Evolutionary conservation across 2,329 filamentous ascomycete genomes (phyloP), one percentile per base, ranked within the genome.

Genomic region (Juglanconis sp.): DNA sequence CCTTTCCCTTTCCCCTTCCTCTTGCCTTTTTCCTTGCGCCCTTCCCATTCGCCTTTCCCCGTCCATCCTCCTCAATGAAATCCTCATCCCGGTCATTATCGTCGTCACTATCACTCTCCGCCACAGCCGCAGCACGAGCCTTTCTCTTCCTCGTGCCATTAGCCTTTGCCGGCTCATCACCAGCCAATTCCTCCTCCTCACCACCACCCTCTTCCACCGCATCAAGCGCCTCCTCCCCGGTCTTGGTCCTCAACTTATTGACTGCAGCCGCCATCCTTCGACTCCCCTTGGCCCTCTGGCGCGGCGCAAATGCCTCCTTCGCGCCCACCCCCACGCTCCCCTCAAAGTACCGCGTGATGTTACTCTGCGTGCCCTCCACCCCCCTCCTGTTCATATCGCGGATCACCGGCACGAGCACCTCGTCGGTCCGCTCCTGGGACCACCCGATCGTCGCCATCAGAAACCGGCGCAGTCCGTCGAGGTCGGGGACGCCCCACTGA

Each of bases 401-500:
- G 64, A 99, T 95, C 1, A 99, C 96, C 0, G 95, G 95, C 1
- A 99, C 91, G 1, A 99, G 83, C 2, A 99, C 90, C 73, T 99
- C 95, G 69, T 99, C 95, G 0, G 94, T 98, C 7, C 92, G 82
- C 73, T 98, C 94, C 72, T 90, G 88, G 57, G 82, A 87, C 95
- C 95, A 99, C 0, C 95, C 95, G 66, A 99, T 91, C 2, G 94
- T 97, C 1, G 85, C 79, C 90, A 96, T 96, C 42, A 99, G 79
- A 69, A 95, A 99, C 32, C 82, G 80, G 6, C 96, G 80, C 63
- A 99, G 77, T 0, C 91, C 91, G 63, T 95, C 91, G 0, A 99
- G 81, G 70, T 99, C 94, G 0, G 95, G 95, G 0, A 97, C 90
- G 35, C 95, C 95, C 95, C 96, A 99, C 72, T 95, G 90, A 70